Conservation (phyloP, 1,284 basidiomycete species). For the Ganoderma meredithae region DNA sequence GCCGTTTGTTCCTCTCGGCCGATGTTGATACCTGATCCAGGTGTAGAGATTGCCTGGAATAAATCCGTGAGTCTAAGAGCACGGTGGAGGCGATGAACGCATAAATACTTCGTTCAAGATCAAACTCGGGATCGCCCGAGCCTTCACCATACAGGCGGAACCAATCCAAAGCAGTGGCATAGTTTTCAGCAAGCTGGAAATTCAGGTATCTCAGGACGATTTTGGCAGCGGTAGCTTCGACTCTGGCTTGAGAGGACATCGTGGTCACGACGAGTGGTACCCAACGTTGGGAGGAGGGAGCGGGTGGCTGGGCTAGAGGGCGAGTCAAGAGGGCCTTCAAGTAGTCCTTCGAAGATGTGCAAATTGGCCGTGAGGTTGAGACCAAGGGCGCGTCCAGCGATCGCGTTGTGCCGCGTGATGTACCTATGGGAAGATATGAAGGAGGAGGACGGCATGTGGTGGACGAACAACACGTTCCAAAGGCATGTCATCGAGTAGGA, state of each 20-base stretch:
- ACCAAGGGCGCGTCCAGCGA: neutral
- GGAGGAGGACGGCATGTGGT: neutral
- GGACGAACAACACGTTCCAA: neutral
- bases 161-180: conserved; percentile 34
- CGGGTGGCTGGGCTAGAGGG: neutral
- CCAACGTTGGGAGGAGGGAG: neutral
- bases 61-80: neutral
- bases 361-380: neutral
- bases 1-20: neutral
- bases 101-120: conserved; percentile 20
- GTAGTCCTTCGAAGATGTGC: neutral
- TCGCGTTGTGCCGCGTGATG: neutral
- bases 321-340: neutral
- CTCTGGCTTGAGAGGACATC: neutral
- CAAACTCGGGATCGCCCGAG: neutral
- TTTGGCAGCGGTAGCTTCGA: conserved; percentile 24
- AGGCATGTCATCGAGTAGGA: neutral
- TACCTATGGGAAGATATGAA: neutral
- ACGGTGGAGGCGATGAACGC: neutral
- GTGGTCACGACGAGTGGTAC: too few species aligned
- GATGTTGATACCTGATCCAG: conserved; percentile 20
- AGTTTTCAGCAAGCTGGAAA: conserved; percentile 40
- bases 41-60: conserved; percentile 26
- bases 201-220: conserved; percentile 42
- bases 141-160: conserved; percentile 31